Conservation (phyloP, 495 filamentous ascomycete species). For the Aspergillus kassunensis region DNA sequence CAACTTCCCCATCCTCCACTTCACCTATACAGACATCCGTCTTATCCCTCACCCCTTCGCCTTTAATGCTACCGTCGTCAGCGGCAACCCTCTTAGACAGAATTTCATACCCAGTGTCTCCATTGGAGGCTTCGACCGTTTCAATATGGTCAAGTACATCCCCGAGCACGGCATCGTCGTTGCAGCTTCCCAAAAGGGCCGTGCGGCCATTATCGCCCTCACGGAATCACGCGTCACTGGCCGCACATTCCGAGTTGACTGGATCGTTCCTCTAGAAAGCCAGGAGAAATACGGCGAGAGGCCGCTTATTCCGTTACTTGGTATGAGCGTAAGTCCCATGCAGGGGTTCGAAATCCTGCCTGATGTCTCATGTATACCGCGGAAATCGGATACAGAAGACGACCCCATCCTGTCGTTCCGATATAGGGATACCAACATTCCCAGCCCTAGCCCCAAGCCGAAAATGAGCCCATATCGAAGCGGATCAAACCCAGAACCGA, state of each 20-base stretch:
- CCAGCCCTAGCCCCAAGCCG: background rate
- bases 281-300: constrained; percentile 42
- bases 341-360: constrained; percentile 51
- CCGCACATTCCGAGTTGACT: constrained; percentile 50
- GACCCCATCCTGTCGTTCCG: constrained; percentile 25
- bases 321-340: constrained; percentile 56
- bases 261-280: constrained; percentile 49
- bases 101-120: constrained; percentile 33
- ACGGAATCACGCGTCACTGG: constrained; percentile 45
- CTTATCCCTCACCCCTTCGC: constrained; percentile 47
- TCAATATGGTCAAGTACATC: constrained; percentile 73
- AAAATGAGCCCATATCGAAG: background rate
- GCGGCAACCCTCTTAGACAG: constrained; percentile 45
- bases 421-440: constrained; percentile 18
- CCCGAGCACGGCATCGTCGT: constrained; percentile 76
- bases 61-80: constrained; percentile 42
- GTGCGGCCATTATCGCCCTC: constrained; percentile 68
- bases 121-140: constrained; percentile 52
- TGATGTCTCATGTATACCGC: constrained; percentile 37
- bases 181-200: constrained; percentile 67
- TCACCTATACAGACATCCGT: constrained; percentile 55
- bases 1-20: constrained; percentile 52
- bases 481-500: background rate
- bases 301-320: constrained; percentile 48
- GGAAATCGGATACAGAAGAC: constrained; percentile 18